A percentile compares a stretch with the other conserved stretches of the same genome.
Evolutionary conservation across 176 grass and related monocot genomes (phyloP).

Genomic region (Saccharum officinarum): DNA sequence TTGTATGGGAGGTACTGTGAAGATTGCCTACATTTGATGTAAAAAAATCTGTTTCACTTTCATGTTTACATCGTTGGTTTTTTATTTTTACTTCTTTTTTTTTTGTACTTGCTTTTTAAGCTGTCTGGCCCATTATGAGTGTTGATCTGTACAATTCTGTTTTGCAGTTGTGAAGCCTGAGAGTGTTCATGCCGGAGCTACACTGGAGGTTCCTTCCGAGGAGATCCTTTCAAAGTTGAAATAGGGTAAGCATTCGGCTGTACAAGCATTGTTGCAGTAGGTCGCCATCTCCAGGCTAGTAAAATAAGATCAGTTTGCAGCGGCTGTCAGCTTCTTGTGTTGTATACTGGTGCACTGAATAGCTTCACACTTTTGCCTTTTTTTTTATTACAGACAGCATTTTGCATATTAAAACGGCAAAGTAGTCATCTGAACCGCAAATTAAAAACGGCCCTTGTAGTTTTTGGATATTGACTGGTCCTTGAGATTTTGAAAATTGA

Average conservation of each 20-base stretch:
- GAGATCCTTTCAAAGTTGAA: slow-evolving; percentile 57
- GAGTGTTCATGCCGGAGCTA: slow-evolving; percentile 73
- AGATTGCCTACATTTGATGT: not conserved
- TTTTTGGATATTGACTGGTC: not conserved
- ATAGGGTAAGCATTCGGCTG: slow-evolving; percentile 20
- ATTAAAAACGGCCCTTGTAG: no score
- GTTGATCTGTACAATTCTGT: not conserved
- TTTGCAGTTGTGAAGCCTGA: slow-evolving; percentile 85
- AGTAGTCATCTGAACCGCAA: no score
- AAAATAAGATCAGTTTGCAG: slow-evolving; percentile 29
- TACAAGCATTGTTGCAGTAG: not conserved
- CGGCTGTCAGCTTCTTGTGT: not conserved
- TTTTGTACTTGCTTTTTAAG: not conserved
- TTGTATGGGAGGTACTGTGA: not conserved
- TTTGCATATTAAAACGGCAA: not conserved
- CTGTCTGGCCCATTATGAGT: not conserved
- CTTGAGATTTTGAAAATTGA: not conserved
- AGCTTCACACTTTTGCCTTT: slow-evolving; percentile 18
- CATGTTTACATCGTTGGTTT: not conserved
- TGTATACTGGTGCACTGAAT: not conserved
- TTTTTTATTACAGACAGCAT: not conserved
- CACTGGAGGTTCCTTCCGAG: slow-evolving; percentile 77
- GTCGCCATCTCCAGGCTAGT: slow-evolving; percentile 16
- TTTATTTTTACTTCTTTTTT: not conserved
- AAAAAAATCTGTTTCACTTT: not conserved